Base-by-base conservation (phyloP, 306 rosid species). In the Dryas drummondii region DNA sequence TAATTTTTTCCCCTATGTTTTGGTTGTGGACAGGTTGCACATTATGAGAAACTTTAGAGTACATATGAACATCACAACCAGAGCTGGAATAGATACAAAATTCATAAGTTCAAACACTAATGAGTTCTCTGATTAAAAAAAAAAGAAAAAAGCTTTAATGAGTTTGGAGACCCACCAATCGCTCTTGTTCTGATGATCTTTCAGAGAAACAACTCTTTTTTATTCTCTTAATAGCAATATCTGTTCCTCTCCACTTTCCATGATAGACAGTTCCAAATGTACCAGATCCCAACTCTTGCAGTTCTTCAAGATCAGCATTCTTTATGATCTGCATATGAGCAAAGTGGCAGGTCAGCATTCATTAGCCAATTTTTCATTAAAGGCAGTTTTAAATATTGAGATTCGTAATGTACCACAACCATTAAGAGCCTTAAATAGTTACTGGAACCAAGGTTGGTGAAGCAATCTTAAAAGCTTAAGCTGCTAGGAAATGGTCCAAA, bases 211-310 rank as follows among this genome's bases (percentile, higher is more conserved):
- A 96, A 79, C 99, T 92, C 82, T 87, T 92, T 83, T 90, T 92
- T 46, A 90, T 90, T 82, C 97, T 91, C 86, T 96, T 96, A 75
- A 92, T 92, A 49, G 99, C 99, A 76, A 96, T 90, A 83, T 90
- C 99, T 11, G 99, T 92, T 76, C 99, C 99, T 81, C 99, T 92
- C 99, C 98, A 96, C 81, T 87, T 89, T 65, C 99, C 98, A 48
- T 86, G 98, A 86, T 86, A 92, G 77, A 96, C 99, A 53, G 97
- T 96, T 77, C 99, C 99, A 81, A 89, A 96, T 58, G 98, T 92
- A 82, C 99, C 99, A 44, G 99, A 96, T 80, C 99, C 99, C 62
- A 92, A 77, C 78, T 90, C 99, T 67, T 80, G 90, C 79, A 84
- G 76, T 66, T 96, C 98, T 82, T 96, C 97, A 53, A 96, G 89